Percentiles rank a stretch among this genome's conserved stretches.
phyloP scores from a whole-genome alignment of 208 protist species.

The Wallacemonas sp. region DNA sequence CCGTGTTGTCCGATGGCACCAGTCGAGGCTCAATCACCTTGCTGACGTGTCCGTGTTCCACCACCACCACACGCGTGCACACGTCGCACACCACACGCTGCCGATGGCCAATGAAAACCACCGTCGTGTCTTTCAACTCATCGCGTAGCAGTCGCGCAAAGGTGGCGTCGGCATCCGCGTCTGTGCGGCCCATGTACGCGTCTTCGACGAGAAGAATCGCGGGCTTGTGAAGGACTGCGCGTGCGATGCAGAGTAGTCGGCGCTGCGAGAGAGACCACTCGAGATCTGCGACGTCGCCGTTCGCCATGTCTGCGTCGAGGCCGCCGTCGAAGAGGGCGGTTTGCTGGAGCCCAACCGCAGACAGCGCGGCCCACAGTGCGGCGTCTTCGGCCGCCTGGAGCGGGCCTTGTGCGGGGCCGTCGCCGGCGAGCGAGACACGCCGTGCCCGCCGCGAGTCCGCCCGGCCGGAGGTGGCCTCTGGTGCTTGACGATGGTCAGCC shows the following conservation, averaged over 20 bases:
- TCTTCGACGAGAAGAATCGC: slow-evolving; percentile 96
- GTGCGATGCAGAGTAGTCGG: slow-evolving; percentile 94
- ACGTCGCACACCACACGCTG: slow-evolving; percentile 91
- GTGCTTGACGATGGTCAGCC: too few relatives aligned
- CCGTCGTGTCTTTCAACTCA: slow-evolving; percentile 88
- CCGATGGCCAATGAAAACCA: slow-evolving; percentile 95
- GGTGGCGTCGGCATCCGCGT: slow-evolving; percentile 63
- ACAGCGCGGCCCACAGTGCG: slow-evolving; percentile 49
- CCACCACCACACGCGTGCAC: slow-evolving; percentile 83
- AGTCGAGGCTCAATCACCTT: background rate
- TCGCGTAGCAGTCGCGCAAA: slow-evolving; percentile 85
- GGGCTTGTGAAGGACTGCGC: slow-evolving; percentile 86
- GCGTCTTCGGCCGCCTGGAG: slow-evolving; percentile 22
- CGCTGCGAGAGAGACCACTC: slow-evolving; percentile 67
- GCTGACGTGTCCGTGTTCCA: slow-evolving; percentile 28
- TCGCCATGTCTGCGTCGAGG: slow-evolving; percentile 29
- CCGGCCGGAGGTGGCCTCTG: too few relatives aligned
- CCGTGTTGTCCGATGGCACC: background rate
- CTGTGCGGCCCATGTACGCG: slow-evolving; percentile 25
- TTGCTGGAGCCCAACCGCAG: slow-evolving; percentile 32
- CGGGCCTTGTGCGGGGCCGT: background rate
- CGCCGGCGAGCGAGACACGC: background rate
- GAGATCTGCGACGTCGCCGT: slow-evolving; percentile 47
- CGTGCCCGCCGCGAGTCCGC: background rate
- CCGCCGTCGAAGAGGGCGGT: slow-evolving; percentile 34